A percentile compares a stretch with the other conserved stretches of the same genome.
Conservation (phyloP, 192 early-diverging fungal genomes). For the Chytriomyces confervae region DNA sequence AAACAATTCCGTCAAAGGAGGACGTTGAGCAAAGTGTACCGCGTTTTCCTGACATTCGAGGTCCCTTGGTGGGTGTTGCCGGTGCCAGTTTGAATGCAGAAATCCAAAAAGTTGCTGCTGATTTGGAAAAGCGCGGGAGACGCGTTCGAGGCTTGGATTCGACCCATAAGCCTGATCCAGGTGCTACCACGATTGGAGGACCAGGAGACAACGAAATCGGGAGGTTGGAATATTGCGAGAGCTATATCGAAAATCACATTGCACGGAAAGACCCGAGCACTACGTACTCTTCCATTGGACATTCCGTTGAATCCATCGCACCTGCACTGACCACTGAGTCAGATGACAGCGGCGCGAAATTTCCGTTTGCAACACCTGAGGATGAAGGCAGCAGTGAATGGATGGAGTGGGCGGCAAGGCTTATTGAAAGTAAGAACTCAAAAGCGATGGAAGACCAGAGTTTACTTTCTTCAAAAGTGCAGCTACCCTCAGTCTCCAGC, state of each 20-base stretch:
- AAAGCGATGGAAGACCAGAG: no score
- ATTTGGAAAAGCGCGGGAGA: background rate
- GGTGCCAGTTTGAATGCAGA: slow-evolving; percentile 13
- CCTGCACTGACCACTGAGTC: background rate
- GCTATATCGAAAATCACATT: background rate
- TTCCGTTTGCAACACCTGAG: background rate
- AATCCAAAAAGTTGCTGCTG: slow-evolving; percentile 19
- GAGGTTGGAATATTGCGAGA: no score
- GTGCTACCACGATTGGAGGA: background rate
- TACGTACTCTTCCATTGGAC: background rate
- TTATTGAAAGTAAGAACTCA: background rate
- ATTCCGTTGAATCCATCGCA: background rate
- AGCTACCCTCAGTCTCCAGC: no score
- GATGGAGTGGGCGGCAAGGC: slow-evolving; percentile 10
- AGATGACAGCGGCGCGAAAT: background rate
- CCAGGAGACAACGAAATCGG: slow-evolving; percentile 2
- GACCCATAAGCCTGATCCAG: background rate
- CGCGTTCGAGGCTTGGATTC: background rate
- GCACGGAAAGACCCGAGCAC: background rate
- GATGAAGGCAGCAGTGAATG: background rate
- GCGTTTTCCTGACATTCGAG: slow-evolving; percentile 14
- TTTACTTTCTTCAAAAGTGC: no score
- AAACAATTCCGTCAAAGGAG: slow-evolving; percentile 7
- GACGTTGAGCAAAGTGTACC: background rate
- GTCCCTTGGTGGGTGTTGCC: slow-evolving; percentile 18